Evolutionary conservation across 2,329 filamentous ascomycete genomes (phyloP).

Genomic region (Diaporthe sp.): DNA sequence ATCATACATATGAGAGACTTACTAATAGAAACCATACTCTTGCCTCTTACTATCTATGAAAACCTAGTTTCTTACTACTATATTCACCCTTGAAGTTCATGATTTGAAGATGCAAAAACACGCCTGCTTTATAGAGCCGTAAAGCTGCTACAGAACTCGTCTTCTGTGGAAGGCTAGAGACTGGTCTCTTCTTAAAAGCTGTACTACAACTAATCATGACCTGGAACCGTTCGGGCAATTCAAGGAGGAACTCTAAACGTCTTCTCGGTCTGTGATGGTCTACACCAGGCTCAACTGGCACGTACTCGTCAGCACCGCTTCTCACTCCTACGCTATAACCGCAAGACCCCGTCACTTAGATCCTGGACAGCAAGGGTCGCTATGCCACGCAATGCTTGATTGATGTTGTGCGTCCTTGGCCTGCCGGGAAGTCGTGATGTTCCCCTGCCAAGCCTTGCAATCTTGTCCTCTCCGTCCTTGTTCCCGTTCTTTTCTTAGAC

Average conservation of each 20-base stretch:
- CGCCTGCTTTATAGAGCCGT: too few relatives aligned
- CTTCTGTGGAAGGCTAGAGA: too few relatives aligned
- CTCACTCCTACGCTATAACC: not conserved
- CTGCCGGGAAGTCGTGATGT: not conserved
- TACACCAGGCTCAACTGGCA: not conserved
- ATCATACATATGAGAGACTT: too few relatives aligned
- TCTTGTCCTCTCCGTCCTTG: not conserved
- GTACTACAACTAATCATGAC: too few relatives aligned
- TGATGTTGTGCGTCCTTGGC: not conserved
- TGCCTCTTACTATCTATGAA: not conserved
- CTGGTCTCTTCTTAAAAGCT: not conserved
- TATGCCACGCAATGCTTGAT: slow-evolving; percentile 13
- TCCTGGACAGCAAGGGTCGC: not conserved
- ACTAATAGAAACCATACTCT: not conserved
- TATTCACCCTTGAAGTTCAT: too few relatives aligned
- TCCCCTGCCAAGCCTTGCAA: slow-evolving; percentile 15
- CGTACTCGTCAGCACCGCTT: not conserved
- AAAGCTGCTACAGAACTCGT: too few relatives aligned
- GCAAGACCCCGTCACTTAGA: not conserved
- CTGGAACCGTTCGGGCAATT: not conserved
- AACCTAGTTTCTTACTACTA: too few relatives aligned
- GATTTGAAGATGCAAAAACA: too few relatives aligned
- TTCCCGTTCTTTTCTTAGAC: slow-evolving; percentile 3
- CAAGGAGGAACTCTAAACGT: not conserved
- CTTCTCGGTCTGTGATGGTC: not conserved